Evolutionary conservation across 352 stramenopile genomes (phyloP).

Genomic region (Pseudoperonospora humuli): DNA sequence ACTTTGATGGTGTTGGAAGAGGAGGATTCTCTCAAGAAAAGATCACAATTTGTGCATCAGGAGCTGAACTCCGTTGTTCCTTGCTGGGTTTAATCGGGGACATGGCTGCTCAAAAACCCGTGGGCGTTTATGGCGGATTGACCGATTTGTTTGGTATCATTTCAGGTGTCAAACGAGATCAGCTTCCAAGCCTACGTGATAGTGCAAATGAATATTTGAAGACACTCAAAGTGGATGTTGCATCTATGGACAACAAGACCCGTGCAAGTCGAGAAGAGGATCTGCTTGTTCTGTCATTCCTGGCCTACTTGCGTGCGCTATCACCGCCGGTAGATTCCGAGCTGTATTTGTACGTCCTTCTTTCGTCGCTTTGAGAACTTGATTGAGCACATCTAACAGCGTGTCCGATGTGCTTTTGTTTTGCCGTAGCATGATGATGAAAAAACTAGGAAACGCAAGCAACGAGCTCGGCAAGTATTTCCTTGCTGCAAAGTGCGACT

Average conservation of each 20-base stretch:
- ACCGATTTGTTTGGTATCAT: slow-evolving; percentile 35
- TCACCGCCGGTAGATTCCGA: slow-evolving; percentile 61
- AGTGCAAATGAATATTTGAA: slow-evolving; percentile 8
- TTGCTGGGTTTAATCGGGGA: slow-evolving; percentile 63
- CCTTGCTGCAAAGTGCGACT: slow-evolving; percentile 31
- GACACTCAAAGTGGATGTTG: slow-evolving; percentile 1
- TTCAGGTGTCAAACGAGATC: slow-evolving; percentile 35
- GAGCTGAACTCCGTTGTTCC: slow-evolving; percentile 47
- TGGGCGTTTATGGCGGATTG: slow-evolving; percentile 13
- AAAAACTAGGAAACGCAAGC: slow-evolving; percentile 80
- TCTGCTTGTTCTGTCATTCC: slow-evolving; percentile 55
- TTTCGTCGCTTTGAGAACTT: background rate
- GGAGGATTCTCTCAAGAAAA: slow-evolving; percentile 20
- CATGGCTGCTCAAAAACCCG: slow-evolving; percentile 44
- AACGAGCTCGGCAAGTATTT: slow-evolving; percentile 81
- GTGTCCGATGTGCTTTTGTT: slow-evolving; percentile 2
- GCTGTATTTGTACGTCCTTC: slow-evolving; percentile 68
- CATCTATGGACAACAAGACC: slow-evolving; percentile 2
- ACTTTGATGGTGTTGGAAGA: slow-evolving; percentile 60
- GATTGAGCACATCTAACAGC: slow-evolving; percentile 9
- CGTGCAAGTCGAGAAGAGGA: slow-evolving; percentile 11
- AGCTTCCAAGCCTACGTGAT: slow-evolving; percentile 11
- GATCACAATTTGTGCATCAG: slow-evolving; percentile 36
- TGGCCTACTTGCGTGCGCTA: slow-evolving; percentile 56
- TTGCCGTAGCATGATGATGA: slow-evolving; percentile 64